Percentiles rank a stretch among this genome's conserved stretches.
Evolutionary conservation across 352 stramenopile species (phyloP).

Genomic region (Phytophthora megakarya): DNA sequence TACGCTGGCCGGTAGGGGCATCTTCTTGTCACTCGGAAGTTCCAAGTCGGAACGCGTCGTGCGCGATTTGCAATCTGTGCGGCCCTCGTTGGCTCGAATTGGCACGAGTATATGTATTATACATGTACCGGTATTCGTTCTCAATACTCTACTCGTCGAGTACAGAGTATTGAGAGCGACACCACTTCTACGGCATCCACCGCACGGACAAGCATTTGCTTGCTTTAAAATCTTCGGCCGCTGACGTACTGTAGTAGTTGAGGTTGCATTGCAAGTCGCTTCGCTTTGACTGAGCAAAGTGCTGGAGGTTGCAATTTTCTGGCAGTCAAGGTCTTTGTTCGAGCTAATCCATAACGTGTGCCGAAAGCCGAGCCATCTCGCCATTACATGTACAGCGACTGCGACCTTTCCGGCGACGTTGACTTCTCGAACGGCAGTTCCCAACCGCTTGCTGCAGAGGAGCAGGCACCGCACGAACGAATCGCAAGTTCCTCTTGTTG

Average conservation of each 20-base stretch:
- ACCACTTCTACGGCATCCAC: constrained; percentile 9
- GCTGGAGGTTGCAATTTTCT: neutral
- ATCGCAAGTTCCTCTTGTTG: neutral
- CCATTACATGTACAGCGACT: constrained; percentile 22
- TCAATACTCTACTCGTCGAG: too few species aligned
- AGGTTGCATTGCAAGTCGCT: neutral
- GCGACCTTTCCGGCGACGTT: constrained; percentile 15
- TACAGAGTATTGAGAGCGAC: constrained; percentile 6
- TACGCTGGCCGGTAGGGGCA: neutral
- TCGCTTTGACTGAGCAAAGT: neutral
- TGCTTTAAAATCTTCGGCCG: constrained; percentile 5
- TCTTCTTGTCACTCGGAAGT: neutral
- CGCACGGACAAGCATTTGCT: neutral
- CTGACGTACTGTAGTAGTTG: neutral
- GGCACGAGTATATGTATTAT: too few species aligned
- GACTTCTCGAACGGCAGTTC: constrained; percentile 20
- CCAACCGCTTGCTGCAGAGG: constrained; percentile 18
- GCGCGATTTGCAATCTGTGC: constrained; percentile 18
- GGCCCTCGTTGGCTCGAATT: neutral
- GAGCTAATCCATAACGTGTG: constrained; percentile 24
- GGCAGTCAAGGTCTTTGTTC: constrained; percentile 14
- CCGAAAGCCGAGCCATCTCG: constrained; percentile 22
- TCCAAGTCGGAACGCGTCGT: neutral
- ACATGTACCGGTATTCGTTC: too few species aligned
- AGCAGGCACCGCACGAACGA: constrained; percentile 16